phyloP scores from a whole-genome alignment of 1,284 basidiomycete species.

The Coniferiporia sulphurascens region DNA sequence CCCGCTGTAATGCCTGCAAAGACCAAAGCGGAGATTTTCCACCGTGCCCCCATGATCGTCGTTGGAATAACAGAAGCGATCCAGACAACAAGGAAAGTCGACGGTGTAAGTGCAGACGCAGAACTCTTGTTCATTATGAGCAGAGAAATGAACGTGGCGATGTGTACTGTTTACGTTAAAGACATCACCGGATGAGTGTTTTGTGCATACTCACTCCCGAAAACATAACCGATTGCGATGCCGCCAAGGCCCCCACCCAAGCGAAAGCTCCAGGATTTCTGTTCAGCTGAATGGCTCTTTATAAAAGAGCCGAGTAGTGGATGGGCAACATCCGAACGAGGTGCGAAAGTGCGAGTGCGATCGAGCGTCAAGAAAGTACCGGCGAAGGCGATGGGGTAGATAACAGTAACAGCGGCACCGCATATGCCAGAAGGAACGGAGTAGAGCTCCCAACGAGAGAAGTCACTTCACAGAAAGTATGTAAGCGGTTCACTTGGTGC shows the following conservation, averaged over 20 bases:
- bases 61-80: slow-evolving; percentile 44
- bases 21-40: slow-evolving; percentile 40
- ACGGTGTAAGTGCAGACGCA: slow-evolving; percentile 38
- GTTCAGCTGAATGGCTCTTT: slow-evolving; percentile 27
- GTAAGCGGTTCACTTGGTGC: too few relatives aligned
- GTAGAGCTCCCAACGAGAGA: slow-evolving; percentile 25
- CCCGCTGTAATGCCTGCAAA: slow-evolving; percentile 48
- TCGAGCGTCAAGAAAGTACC: slow-evolving; percentile 66
- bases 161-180: slow-evolving; percentile 39
- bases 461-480: slow-evolving; percentile 12
- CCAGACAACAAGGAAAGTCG: slow-evolving; percentile 56
- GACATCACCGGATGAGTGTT: slow-evolving; percentile 2
- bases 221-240: slow-evolving; percentile 49
- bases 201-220: slow-evolving; percentile 44
- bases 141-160: slow-evolving; percentile 54
- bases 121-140: slow-evolving; percentile 49
- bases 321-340: slow-evolving; percentile 35
- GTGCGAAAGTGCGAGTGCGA: slow-evolving; percentile 56
- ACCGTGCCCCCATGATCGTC: slow-evolving; percentile 45
- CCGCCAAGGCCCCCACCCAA: slow-evolving; percentile 63
- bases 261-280: slow-evolving; percentile 30
- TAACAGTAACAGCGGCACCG: slow-evolving; percentile 47
- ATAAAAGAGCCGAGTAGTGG: slow-evolving; percentile 33
- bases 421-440: slow-evolving; percentile 46
- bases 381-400: slow-evolving; percentile 53